Percentiles rank a stretch among this genome's conserved stretches.
Conservation (phyloP, 164 flowering plant genomes). For the Santalum album region DNA sequence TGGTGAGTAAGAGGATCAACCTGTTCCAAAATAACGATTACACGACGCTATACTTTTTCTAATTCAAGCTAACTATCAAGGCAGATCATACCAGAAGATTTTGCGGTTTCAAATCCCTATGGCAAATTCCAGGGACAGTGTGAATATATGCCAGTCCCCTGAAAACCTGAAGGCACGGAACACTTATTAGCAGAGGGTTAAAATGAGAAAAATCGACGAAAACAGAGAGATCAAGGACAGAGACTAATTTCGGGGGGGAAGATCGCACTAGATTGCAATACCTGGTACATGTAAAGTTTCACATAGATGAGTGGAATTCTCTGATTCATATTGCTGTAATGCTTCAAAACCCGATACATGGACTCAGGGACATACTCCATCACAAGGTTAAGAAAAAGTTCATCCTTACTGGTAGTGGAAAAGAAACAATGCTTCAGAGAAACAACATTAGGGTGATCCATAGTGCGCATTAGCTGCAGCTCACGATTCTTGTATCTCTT, state of each 20-base stretch:
- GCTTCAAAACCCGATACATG: constrained; percentile 1
- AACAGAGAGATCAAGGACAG: background rate
- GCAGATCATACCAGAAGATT: background rate
- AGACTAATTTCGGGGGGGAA: background rate
- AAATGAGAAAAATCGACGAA: background rate
- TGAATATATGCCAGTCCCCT: constrained; percentile 4
- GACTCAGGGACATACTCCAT: constrained; percentile 5
- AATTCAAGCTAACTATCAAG: background rate
- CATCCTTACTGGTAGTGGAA: constrained; percentile 3
- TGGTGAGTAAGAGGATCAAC: constrained; percentile 5
- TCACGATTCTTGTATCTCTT: constrained; percentile 2
- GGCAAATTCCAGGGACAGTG: constrained; percentile 2
- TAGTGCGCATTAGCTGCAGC: constrained; percentile 1
- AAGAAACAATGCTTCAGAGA: constrained; percentile 2
- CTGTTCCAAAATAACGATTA: background rate
- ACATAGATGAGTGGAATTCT: constrained; percentile 4
- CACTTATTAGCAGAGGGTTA: background rate
- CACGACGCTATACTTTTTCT: background rate
- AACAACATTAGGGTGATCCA: constrained; percentile 2
- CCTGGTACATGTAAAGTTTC: constrained; percentile 6
- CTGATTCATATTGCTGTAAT: background rate
- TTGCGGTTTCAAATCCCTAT: constrained; percentile 3
- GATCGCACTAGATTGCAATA: background rate
- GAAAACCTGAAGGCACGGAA: background rate
- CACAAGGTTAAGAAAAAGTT: constrained; percentile 2